These are phyloP conservation scores for Dioszegia hungarica DNA, from an alignment of 768 basidiomycete species.

Conservation along the genomic window DNA sequence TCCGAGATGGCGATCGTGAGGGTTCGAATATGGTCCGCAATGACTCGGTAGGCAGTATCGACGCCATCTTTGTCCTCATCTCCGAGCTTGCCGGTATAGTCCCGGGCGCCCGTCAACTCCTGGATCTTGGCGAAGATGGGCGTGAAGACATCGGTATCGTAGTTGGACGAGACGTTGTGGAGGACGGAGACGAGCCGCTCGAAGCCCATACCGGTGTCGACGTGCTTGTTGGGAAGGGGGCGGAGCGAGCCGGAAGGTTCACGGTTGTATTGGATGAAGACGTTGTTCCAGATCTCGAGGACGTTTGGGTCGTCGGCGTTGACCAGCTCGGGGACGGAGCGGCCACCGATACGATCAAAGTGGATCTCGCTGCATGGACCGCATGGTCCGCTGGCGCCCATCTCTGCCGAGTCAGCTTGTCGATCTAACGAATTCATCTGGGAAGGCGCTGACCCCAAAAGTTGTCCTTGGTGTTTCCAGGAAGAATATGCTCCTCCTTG, in stretches of 20 bases:
- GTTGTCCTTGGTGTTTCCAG: constrained; percentile 94
- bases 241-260: constrained; percentile 79
- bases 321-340: constrained; percentile 86
- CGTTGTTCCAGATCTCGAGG: constrained; percentile 95
- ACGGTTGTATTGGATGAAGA: constrained; percentile 98
- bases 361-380: constrained; percentile 96
- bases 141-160: constrained; percentile 92
- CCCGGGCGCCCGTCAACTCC: constrained; percentile 78
- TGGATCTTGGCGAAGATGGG: constrained; percentile 85
- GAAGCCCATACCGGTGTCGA: constrained; percentile 99
- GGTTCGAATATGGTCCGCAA: constrained; percentile 92
- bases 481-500: constrained; percentile 79
- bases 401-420: constrained; percentile 58
- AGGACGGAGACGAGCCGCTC: constrained; percentile 92
- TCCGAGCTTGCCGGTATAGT: constrained; percentile 87
- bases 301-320: constrained; percentile 96
- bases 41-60: constrained; percentile 94
- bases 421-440: neutral
- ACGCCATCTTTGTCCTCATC: constrained; percentile 91
- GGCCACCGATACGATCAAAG: constrained; percentile 94
- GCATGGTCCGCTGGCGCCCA: constrained; percentile 97
- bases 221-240: constrained; percentile 81
- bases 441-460: constrained; percentile 81
- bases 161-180: constrained; percentile 88
- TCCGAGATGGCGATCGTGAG: constrained; percentile 93